Base-by-base conservation (phyloP, 306 rosid genomes). In the Rosa rugosa region DNA sequence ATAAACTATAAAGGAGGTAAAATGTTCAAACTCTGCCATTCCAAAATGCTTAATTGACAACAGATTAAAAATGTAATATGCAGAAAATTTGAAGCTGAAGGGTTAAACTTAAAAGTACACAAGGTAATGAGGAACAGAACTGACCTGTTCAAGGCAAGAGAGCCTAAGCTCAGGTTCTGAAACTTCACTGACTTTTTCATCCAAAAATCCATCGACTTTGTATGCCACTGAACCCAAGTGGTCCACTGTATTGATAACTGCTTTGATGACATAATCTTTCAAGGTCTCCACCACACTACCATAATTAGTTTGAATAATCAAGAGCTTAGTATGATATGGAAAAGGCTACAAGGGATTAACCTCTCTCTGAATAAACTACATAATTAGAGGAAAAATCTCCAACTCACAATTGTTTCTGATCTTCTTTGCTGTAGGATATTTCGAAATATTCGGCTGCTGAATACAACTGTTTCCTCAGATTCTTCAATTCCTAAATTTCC, bases 371-470 rank as follows among this genome's bases (percentile, higher is more conserved):
- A 4, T 34, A 65, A 34, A 12, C 23, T 20, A 46, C 10, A 4
- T 31, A 76, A 8, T 2, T 34, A 56, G 6, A n/a, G 31, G 38
- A 16, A 4, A 57, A 77, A 6, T 16, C 44, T 36, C 18, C 5
- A 11, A 68, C 86, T 77, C 64, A 70, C 86, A 74, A 40, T 75
- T 74, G 83, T 49, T 83, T 69, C 14, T 77, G 80, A 16, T 86
- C 89, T 38, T 74, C 85, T 63, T 80, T 80, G 5, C 51, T 17
- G 59, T 86, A 86, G 8, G 89, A 80, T 57, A 9, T 66, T 75
- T 86, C 87, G 3, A 86, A 86, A 63, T 73, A 79, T 63, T 83
- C 85, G 6, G 89, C 89, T 69, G 89, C 86, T 56, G 89, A 86
- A 62, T 83, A 76, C 75, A 86, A 41, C 57, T 86, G 85, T 71